Evolutionary conservation across 441 rosid genomes (phyloP).

Genomic region (Eutrema salsugineum): DNA sequence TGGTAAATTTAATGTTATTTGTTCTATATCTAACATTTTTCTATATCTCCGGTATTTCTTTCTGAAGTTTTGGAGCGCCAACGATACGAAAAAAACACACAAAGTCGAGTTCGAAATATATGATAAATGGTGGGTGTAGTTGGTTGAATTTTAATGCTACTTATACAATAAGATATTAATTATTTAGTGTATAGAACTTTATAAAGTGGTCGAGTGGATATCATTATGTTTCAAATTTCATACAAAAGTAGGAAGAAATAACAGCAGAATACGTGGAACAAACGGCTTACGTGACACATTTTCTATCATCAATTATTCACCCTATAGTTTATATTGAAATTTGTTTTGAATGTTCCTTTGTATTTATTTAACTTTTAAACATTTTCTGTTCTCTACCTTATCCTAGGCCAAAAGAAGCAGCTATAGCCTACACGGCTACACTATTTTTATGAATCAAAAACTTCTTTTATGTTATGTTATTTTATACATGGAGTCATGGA

Average conservation of each 20-base stretch:
- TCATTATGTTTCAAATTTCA: conserved; percentile 21
- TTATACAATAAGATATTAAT: not conserved
- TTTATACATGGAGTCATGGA: too few species aligned
- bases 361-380: not conserved
- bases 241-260: not conserved
- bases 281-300: conserved; percentile 25
- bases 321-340: not conserved
- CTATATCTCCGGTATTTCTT: too few species aligned
- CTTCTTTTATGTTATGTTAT: too few species aligned
- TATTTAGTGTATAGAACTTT: not conserved
- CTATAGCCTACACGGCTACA: not conserved
- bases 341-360: not conserved
- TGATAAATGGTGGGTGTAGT: not conserved
- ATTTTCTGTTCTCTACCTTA: not conserved
- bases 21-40: too few species aligned
- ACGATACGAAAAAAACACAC: not conserved
- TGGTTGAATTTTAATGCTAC: not conserved
- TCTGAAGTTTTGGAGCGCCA: not conserved
- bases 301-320: conserved; percentile 32
- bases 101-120: not conserved
- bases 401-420: conserved; percentile 4
- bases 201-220: conserved; percentile 11
- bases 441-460: too few species aligned
- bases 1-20: too few species aligned
- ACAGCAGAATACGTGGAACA: conserved; percentile 12